Conservation (phyloP, 73 alveolate species). For the Paraurostyla sp. region DNA sequence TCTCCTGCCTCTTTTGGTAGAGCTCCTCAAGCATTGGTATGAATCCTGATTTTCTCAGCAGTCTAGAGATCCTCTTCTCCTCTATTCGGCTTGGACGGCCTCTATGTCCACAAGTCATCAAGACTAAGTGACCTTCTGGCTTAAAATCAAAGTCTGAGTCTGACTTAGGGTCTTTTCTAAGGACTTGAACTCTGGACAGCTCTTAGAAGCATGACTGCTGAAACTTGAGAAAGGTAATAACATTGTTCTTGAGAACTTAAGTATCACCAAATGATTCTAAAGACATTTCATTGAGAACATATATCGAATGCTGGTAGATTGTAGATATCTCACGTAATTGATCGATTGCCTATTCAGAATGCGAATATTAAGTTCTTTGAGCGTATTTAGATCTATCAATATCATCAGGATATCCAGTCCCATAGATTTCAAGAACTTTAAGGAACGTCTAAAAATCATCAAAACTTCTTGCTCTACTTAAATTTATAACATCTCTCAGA, state of each 20-base stretch:
- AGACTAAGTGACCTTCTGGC: background rate
- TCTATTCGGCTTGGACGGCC: background rate
- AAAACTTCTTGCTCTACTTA: background rate
- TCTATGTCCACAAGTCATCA: background rate
- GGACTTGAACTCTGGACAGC: too few species aligned
- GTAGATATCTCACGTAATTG: background rate
- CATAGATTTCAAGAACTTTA: conserved; percentile 37
- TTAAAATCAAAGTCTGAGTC: too few species aligned
- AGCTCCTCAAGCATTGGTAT: too few species aligned
- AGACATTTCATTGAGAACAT: background rate
- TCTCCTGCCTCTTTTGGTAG: too few species aligned
- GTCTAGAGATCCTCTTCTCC: conserved; percentile 7
- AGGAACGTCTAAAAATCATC: conserved; percentile 15
- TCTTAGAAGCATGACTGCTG: background rate
- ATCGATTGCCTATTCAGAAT: conserved; percentile 22
- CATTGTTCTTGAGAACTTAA: background rate
- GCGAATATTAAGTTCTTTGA: background rate
- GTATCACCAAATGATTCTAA: background rate
- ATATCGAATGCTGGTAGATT: background rate
- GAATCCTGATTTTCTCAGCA: background rate
- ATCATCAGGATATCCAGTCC: conserved; percentile 37
- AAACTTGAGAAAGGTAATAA: background rate
- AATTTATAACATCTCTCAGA: conserved; percentile 20
- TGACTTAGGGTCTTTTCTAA: too few species aligned
- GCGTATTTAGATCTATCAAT: background rate